phyloP scores from a whole-genome alignment of 129 eudicot species.

The Scalesia atractyloides region DNA sequence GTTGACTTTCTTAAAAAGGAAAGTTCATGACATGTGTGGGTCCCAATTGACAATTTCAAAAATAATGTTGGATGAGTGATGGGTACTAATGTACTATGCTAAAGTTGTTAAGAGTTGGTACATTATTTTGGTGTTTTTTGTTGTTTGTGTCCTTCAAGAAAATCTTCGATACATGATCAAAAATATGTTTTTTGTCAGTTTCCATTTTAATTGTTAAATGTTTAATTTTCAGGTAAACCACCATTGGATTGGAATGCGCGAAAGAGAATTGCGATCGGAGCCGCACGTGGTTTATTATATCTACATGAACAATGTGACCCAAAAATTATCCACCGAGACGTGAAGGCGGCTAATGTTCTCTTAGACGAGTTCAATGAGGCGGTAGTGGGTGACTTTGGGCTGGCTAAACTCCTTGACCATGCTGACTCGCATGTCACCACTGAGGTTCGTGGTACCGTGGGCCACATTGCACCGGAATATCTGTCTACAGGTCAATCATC shows the following conservation, averaged over 20 bases:
- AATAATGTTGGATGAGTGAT: neutral
- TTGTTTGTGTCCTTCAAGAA: neutral
- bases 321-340: slow-evolving; percentile 89
- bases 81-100: neutral
- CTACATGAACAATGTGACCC: slow-evolving; percentile 91
- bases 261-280: slow-evolving; percentile 86
- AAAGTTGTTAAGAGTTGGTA: neutral
- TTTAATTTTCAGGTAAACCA: slow-evolving; percentile 30
- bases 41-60: neutral
- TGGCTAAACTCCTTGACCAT: slow-evolving; percentile 91
- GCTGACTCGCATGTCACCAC: slow-evolving; percentile 89
- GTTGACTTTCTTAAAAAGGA: neutral
- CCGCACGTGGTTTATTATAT: slow-evolving; percentile 82
- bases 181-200: neutral
- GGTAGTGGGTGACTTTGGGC: slow-evolving; percentile 93
- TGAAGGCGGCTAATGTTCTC: slow-evolving; percentile 86
- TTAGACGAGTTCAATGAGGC: slow-evolving; percentile 79
- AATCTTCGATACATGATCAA: neutral
- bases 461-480: slow-evolving; percentile 85
- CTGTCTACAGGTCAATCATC: slow-evolving; percentile 76
- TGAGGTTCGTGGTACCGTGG: slow-evolving; percentile 77
- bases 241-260: slow-evolving; percentile 84
- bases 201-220: neutral
- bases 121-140: neutral
- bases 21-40: neutral